Evolutionary conservation across 2,329 filamentous ascomycete genomes (phyloP), one percentile per base, ranked within the genome.

Genomic region (Colletotrichum lindemuthianum): DNA sequence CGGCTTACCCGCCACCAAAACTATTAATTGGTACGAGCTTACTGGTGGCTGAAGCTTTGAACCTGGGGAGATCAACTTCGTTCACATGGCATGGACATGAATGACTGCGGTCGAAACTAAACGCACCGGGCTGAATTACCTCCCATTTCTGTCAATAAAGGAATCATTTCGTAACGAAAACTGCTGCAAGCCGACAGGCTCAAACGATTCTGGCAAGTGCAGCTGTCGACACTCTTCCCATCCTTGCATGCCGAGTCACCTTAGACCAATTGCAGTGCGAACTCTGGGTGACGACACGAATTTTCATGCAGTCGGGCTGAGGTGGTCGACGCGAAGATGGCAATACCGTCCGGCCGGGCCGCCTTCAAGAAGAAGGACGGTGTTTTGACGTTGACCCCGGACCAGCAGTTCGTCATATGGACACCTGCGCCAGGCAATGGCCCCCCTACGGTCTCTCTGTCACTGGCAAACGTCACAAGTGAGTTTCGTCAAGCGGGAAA

Each of bases 311-410:
- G 24, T 24, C 24, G 24, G 24, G 34, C 47, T 63, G 41, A 61
- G 13, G 16, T 9, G 15, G n/a, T n/a, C 49, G 52, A 36, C 40
- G 33, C 40, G 47, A 39, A 49, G 10, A 90, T 90, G 88, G 79
- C 85, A 34, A 76, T 84, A 67, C 88, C 87, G 56, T 85, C 82
- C 70, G 92, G 90, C 65, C 87, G 86, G 68, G 89, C 91, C 56
- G 83, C 89, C 63, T 98, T 96, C 85, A 98, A 97, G 81, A 99
- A 98, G 83, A 96, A 97, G 78, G 92, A 98, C 82, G 96, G 96
- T 75, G 87, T 87, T 66, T 81, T 99, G 72, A 87, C 88, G 33
- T 83, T 98, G 70, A 88, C 91, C 13, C 81, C 85, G 60, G 92
- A 97, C 76, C 84, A 88, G 72, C 87, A 86, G 72, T 88, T 85